Percentiles rank a stretch among this genome's conserved stretches.
Conservation (phyloP, 1,284 basidiomycete genomes). For the Malassezia obtusa region DNA sequence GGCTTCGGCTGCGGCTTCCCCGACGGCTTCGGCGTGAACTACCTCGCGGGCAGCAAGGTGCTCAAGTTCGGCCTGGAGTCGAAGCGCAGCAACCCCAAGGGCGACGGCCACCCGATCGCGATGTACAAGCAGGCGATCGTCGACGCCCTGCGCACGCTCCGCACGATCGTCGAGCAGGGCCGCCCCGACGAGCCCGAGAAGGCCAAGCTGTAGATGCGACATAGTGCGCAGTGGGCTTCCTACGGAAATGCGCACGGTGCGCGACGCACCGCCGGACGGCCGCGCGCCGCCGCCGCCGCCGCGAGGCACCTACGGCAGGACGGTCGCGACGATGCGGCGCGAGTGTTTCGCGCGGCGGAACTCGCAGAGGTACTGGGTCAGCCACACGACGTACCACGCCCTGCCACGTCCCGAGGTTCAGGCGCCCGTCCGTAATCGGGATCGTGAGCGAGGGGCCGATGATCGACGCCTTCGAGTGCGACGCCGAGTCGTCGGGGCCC, state of each 20-base stretch:
- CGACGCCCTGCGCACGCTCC: constrained; percentile 67
- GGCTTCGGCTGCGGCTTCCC: constrained; percentile 55
- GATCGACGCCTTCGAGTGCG: constrained; percentile 78
- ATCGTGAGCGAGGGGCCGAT: constrained; percentile 71
- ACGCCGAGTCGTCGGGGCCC: constrained; percentile 53
- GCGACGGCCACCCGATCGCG: constrained; percentile 60
- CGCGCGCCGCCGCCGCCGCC: too few relatives aligned
- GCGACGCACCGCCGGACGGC: not conserved
- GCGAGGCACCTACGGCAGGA: constrained; percentile 51
- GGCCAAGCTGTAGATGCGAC: constrained; percentile 23
- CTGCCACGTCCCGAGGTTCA: constrained; percentile 87
- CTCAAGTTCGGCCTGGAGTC: constrained; percentile 94
- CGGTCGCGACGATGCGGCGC: constrained; percentile 67
- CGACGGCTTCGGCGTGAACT: constrained; percentile 35
- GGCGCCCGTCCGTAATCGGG: constrained; percentile 69
- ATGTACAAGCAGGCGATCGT: constrained; percentile 61
- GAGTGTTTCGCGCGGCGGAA: constrained; percentile 62
- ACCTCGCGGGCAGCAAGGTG: constrained; percentile 67
- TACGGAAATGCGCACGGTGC: not conserved
- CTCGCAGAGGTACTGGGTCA: constrained; percentile 60
- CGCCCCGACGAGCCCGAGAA: constrained; percentile 22
- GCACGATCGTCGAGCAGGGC: constrained; percentile 53
- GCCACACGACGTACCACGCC: constrained; percentile 50
- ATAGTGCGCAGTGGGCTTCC: too few relatives aligned
- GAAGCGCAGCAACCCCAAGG: constrained; percentile 53